Percentiles rank a stretch among this genome's conserved stretches.
These are phyloP conservation scores for Phialophora tarda DNA, from an alignment of 2,329 filamentous ascomycete species.

Conservation along the genomic window DNA sequence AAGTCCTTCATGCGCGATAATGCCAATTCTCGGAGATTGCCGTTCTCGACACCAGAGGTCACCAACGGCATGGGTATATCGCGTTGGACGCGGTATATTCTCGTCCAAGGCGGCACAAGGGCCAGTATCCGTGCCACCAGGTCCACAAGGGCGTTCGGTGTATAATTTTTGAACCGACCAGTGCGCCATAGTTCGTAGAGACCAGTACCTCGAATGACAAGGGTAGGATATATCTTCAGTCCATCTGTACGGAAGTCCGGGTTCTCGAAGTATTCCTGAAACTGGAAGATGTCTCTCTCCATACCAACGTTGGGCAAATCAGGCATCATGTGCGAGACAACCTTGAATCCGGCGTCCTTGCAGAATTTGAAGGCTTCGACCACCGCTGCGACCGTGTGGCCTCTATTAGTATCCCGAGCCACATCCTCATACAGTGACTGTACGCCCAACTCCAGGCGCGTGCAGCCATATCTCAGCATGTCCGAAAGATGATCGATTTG, in stretches of 20 bases:
- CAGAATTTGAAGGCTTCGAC: conserved; percentile 96
- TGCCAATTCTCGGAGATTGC: conserved; percentile 90
- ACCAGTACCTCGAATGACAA: conserved; percentile 95
- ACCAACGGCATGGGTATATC: conserved; percentile 99
- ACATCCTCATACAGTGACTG: conserved; percentile 98
- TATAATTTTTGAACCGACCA: conserved; percentile 97
- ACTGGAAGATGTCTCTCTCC: conserved; percentile 96
- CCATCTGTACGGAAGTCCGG: conserved; percentile 95
- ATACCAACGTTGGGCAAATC: conserved; percentile 97
- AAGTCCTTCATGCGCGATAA: conserved; percentile 99
- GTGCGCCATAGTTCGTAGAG: conserved; percentile 98
- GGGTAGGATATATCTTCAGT: conserved; percentile 95
- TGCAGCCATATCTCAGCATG: conserved; percentile 98
- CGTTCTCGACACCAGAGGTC: conserved; percentile 98
- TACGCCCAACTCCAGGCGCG: conserved; percentile 89
- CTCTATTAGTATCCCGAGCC: conserved; percentile 94
- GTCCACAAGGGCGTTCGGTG: conserved; percentile 93
- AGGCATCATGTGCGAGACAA: conserved; percentile 99
- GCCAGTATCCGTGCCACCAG: conserved; percentile 95
- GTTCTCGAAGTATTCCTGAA: conserved; percentile 97
- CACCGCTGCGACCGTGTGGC: conserved; percentile 92
- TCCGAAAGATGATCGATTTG: conserved; percentile 91
- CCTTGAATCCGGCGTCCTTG: conserved; percentile 98
- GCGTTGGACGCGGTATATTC: conserved; percentile 96
- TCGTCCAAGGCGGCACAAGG: conserved; percentile 93